Conservation (phyloP, 768 basidiomycete species). For the Panaeolus cyanescens region DNA sequence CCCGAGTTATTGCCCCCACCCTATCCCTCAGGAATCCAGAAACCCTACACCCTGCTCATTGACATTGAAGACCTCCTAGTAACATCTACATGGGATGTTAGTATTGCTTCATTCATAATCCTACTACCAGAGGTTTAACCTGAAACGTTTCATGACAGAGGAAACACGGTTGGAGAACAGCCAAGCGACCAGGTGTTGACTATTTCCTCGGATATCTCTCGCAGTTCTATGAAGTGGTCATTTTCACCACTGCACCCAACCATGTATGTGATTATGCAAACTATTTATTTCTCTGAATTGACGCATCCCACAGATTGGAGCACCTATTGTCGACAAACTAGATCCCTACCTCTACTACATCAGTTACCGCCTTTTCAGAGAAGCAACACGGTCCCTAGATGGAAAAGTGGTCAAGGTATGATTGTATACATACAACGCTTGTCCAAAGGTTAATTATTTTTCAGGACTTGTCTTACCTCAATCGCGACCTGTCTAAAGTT, state of each 20-base stretch:
- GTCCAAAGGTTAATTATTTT: neutral
- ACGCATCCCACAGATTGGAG: slow-evolving; percentile 64
- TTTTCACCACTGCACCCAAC: slow-evolving; percentile 88
- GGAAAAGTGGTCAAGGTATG: slow-evolving; percentile 83
- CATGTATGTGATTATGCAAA: slow-evolving; percentile 61
- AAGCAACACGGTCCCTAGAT: slow-evolving; percentile 82
- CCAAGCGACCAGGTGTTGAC: slow-evolving; percentile 96
- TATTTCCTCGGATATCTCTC: slow-evolving; percentile 98
- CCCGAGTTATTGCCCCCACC: slow-evolving; percentile 89
- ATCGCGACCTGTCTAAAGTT: slow-evolving; percentile 91
- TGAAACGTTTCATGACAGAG: slow-evolving; percentile 48
- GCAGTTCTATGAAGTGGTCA: slow-evolving; percentile 96
- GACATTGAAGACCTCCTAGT: slow-evolving; percentile 92
- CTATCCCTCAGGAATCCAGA: slow-evolving; percentile 77
- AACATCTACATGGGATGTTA: slow-evolving; percentile 93
- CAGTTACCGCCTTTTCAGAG: slow-evolving; percentile 88
- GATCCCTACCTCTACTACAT: slow-evolving; percentile 93
- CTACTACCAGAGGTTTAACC: neutral
- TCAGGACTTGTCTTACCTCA: slow-evolving; percentile 91
- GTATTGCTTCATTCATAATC: slow-evolving; percentile 33
- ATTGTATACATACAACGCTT: neutral
- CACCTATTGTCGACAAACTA: slow-evolving; percentile 88
- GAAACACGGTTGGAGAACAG: slow-evolving; percentile 94
- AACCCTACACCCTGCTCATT: slow-evolving; percentile 90
- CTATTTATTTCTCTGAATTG: slow-evolving; percentile 1